Evolutionary conservation across 768 basidiomycete genomes (phyloP), one percentile per base, ranked within the genome.

Genomic region (Leccinum incarnatum): DNA sequence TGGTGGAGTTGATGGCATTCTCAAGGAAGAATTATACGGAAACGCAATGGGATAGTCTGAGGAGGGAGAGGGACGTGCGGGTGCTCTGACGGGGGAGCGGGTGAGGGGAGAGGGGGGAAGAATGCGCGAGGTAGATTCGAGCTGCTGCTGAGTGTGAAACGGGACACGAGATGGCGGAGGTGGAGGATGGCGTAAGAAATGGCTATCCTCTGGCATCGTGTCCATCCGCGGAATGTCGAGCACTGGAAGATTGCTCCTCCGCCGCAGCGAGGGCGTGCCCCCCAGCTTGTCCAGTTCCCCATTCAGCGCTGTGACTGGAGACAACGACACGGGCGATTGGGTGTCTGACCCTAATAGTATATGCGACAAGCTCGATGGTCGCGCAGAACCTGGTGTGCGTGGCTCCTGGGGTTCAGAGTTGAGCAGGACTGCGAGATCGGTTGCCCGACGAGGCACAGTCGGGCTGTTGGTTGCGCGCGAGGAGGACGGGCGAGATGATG

Each of bases 381-480:
- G 69, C 46, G 76, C 72, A 45, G 75, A 72, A 60, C 55, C 68
- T 64, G 69, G 65, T 62, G 76, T 65, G 66, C 75, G 58, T 63
- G 72, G 74, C 21, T 75, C 73, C 49, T 70, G 74, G n/a, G 81
- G 72, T 60, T 81, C 81, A 60, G 81, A 79, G 75, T 91, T 91
- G 73, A 91, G 84, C 25, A 92, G 80, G 46, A 87, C 83, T 42
- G 89, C 81, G n/a, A 92, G 80, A 74, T 87, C 86, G 29, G 89
- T 92, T 9, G 89, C 87, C 25, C 89, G 80, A 57, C 87, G 81
- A 32, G 76, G 66, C 23, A 83, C 67, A 15, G 79, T 77, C 10
- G 85, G 84, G 60, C 80, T 81, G 56, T 75, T 70, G 34, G 61
- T 71, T 52, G 69, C 67, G 23, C 73, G 68, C 21, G 73, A 69